These are phyloP conservation scores for Inga leiocalycina DNA, from an alignment of 306 rosid species.

Conservation along the genomic window DNA sequence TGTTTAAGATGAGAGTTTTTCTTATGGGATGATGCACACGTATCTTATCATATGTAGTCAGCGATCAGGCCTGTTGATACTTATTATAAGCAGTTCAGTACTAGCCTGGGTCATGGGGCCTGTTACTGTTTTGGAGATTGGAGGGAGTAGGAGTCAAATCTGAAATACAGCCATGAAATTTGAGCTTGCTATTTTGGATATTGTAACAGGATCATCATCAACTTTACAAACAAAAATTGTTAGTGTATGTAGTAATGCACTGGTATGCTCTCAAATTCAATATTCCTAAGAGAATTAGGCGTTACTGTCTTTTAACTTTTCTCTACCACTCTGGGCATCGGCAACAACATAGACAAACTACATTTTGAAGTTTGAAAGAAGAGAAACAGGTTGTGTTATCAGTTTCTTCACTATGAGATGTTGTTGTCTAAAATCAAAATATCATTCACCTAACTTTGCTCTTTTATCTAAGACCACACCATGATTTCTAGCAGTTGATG, in stretches of 20 bases:
- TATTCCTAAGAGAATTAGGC: not conserved
- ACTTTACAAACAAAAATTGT: not conserved
- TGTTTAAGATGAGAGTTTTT: conserved; percentile 4
- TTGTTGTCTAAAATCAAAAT: conserved; percentile 1
- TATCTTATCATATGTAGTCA: not conserved
- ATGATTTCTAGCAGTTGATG: conserved; percentile 9
- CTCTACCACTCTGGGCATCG: not conserved
- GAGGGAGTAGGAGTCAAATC: not conserved
- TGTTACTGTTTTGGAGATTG: conserved; percentile 29
- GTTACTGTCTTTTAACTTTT: not conserved
- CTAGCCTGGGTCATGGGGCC: conserved; percentile 6
- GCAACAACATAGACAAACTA: not conserved
- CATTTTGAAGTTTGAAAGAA: not conserved
- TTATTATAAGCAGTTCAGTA: not conserved
- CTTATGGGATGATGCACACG: not conserved
- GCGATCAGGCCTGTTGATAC: not conserved
- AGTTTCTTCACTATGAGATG: conserved; percentile 1
- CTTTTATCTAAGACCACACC: not conserved
- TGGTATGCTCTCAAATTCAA: conserved; percentile 8
- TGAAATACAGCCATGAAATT: conserved; percentile 17
- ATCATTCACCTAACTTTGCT: not conserved
- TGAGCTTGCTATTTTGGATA: conserved; percentile 21
- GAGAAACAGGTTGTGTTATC: not conserved
- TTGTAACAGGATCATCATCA: not conserved
- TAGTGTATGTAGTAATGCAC: not conserved